Evolutionary conservation across 139 green algal genomes (phyloP).

Genomic region (Micromonas commoda): DNA sequence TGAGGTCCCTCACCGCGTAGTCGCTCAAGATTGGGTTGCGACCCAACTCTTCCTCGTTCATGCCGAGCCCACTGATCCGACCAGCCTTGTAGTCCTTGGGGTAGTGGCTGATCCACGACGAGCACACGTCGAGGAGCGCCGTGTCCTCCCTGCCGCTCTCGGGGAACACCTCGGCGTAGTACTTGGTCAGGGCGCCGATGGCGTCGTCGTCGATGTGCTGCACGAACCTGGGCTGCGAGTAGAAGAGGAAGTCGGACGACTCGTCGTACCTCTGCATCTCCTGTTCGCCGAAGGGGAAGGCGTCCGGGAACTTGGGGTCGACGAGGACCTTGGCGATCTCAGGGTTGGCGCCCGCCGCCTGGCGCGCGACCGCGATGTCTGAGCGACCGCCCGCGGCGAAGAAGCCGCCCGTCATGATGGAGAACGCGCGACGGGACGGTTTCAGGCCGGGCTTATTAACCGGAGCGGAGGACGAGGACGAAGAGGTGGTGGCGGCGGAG

Average conservation of each 20-base stretch:
- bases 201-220: conserved; percentile 92
- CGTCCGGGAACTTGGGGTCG: conserved; percentile 33
- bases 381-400: too few species aligned
- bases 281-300: conserved; percentile 60
- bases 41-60: conserved; percentile 73
- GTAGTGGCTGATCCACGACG: conserved; percentile 71
- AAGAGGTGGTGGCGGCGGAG: too few species aligned
- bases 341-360: too few species aligned
- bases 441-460: too few species aligned
- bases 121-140: conserved; percentile 76
- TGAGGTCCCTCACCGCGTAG: conserved; percentile 65
- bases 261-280: conserved; percentile 70
- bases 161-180: conserved; percentile 63
- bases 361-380: too few species aligned
- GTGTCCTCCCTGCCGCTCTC: conserved; percentile 37
- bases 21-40: conserved; percentile 63
- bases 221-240: conserved; percentile 76
- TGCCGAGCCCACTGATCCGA: conserved; percentile 64
- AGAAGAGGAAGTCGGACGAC: conserved; percentile 56
- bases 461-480: too few species aligned
- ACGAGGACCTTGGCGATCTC: conserved; percentile 10
- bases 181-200: conserved; percentile 77
- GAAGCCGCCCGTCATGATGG: too few species aligned
- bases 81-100: conserved; percentile 67
- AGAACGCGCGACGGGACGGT: too few species aligned